phyloP scores from a whole-genome alignment of 2,329 filamentous ascomycete species.

The Dendryphion nanum region DNA sequence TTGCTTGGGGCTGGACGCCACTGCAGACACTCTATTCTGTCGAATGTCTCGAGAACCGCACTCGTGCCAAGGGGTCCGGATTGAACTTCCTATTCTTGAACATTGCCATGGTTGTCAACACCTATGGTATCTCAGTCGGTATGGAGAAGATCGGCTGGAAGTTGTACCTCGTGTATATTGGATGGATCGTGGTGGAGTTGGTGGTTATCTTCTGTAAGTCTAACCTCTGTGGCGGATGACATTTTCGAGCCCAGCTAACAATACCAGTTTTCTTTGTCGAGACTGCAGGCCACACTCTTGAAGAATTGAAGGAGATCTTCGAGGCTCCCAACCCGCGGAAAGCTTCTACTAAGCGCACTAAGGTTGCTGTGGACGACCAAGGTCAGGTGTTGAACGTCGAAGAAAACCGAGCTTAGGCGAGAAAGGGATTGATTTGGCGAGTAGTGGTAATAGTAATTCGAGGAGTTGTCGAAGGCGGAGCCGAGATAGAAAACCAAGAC shows the following conservation, averaged over 20 bases:
- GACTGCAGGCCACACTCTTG: slow-evolving; percentile 31
- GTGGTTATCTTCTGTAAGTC: slow-evolving; percentile 24
- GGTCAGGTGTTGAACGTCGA: slow-evolving; percentile 28
- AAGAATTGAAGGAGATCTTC: slow-evolving; percentile 33
- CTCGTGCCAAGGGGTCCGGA: slow-evolving; percentile 37
- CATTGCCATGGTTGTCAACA: slow-evolving; percentile 34
- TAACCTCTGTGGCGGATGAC: too few relatives aligned
- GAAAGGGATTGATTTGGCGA: too few relatives aligned
- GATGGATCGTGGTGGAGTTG: slow-evolving; percentile 32
- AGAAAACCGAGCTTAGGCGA: too few relatives aligned
- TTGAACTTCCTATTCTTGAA: slow-evolving; percentile 35
- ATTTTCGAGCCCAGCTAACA: too few relatives aligned
- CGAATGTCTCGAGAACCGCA: slow-evolving; percentile 40
- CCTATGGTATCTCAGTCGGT: slow-evolving; percentile 31
- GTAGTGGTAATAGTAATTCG: too few relatives aligned
- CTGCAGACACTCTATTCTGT: slow-evolving; percentile 41
- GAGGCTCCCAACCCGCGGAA: slow-evolving; percentile 28
- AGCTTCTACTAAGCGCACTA: slow-evolving; percentile 21
- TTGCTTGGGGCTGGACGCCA: slow-evolving; percentile 42
- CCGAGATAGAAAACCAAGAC: too few relatives aligned
- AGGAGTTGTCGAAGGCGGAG: too few relatives aligned
- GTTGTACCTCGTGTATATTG: slow-evolving; percentile 32
- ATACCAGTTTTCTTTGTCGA: slow-evolving; percentile 36
- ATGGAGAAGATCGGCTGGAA: slow-evolving; percentile 34
- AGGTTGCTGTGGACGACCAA: slow-evolving; percentile 21